A percentile compares a stretch with the other conserved stretches of the same genome.
Conservation (phyloP, 495 filamentous ascomycete genomes). For the Penicillium mononematosum region DNA sequence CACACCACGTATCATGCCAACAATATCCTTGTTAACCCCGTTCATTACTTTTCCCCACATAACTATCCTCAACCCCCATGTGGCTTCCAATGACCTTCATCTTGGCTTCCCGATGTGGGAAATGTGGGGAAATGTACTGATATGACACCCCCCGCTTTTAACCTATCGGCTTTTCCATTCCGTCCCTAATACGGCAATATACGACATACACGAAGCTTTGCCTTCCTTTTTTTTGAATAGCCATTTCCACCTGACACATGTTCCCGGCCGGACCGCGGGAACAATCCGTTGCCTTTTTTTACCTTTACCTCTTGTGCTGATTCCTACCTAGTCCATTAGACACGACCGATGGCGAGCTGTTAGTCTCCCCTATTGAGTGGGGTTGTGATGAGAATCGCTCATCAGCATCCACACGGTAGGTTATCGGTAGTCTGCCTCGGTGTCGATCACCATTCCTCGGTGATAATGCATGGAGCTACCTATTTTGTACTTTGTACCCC, state of each 20-base stretch:
- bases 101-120: too few species aligned
- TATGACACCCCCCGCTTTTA: too few species aligned
- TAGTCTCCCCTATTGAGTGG: background rate
- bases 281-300: background rate
- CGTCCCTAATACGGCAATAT: too few species aligned
- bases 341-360: slow-evolving; percentile 4
- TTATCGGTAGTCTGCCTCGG: slow-evolving; percentile 23
- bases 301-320: background rate
- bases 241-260: background rate
- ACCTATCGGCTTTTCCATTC: too few species aligned
- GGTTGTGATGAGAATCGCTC: slow-evolving; percentile 11
- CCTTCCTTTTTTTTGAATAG: too few species aligned
- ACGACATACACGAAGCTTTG: too few species aligned
- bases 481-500: background rate
- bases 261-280: slow-evolving; percentile 10
- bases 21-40: too few species aligned
- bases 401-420: slow-evolving; percentile 23
- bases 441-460: slow-evolving; percentile 23
- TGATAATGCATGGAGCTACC: slow-evolving; percentile 7
- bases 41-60: too few species aligned
- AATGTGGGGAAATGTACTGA: too few species aligned
- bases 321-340: slow-evolving; percentile 7
- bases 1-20: too few species aligned
- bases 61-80: too few species aligned
- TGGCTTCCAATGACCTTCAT: too few species aligned